These are phyloP conservation scores for Aspergillus puulaauensis DNA, from an alignment of 2,329 filamentous ascomycete genomes.

Conservation along the genomic window DNA sequence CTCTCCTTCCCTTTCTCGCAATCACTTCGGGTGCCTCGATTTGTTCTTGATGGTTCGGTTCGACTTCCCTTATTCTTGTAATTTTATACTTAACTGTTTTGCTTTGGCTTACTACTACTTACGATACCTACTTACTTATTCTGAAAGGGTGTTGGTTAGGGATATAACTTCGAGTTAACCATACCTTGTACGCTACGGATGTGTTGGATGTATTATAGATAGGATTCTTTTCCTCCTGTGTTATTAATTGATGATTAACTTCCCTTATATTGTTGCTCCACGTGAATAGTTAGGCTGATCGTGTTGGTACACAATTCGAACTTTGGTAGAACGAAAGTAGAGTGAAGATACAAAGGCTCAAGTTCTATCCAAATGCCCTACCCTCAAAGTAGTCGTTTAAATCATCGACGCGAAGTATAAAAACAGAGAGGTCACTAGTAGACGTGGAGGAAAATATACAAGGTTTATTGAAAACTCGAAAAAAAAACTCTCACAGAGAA, in stretches of 20 bases:
- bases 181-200: neutral
- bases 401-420: neutral
- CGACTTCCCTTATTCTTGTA: neutral
- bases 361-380: neutral
- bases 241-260: neutral
- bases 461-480: conserved; percentile 2
- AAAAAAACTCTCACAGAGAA: conserved; percentile 1
- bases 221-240: neutral
- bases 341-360: neutral
- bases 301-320: neutral
- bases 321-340: neutral
- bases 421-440: too few relatives aligned
- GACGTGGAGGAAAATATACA: neutral
- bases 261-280: neutral
- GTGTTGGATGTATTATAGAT: neutral
- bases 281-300: neutral
- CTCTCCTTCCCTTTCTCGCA: neutral
- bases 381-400: neutral
- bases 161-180: neutral
- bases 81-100: neutral
- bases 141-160: neutral
- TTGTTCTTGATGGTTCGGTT: neutral
- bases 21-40: neutral
- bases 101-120: neutral
- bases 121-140: neutral